Evolutionary conservation across 345 rosid genomes (phyloP).

Genomic region (Limnanthes douglasii): DNA sequence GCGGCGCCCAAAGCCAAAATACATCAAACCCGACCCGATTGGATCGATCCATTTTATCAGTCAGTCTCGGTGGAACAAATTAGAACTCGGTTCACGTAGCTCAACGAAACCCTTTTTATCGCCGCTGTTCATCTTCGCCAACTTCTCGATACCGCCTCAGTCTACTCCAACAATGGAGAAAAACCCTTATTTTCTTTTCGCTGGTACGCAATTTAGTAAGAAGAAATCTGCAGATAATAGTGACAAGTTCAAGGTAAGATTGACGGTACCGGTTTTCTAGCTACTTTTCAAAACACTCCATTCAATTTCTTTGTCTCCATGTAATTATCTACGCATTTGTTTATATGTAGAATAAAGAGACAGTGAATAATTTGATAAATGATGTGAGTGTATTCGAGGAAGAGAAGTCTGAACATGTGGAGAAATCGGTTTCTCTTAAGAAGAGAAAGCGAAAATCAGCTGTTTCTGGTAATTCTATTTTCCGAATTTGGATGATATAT

Average conservation of each 20-base stretch:
- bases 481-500: no score
- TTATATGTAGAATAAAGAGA: slow-evolving; percentile 22
- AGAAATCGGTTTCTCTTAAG: slow-evolving; percentile 14
- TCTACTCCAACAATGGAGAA: slow-evolving; percentile 47
- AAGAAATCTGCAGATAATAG: slow-evolving; percentile 54
- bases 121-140: no score
- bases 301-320: background rate
- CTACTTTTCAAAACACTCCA: background rate
- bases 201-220: slow-evolving; percentile 49
- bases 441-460: slow-evolving; percentile 49
- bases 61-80: no score
- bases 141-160: no score
- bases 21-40: no score
- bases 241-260: slow-evolving; percentile 41
- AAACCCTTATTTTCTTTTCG: slow-evolving; percentile 49
- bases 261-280: background rate
- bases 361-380: slow-evolving; percentile 15
- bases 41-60: no score
- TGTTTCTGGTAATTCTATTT: slow-evolving; percentile 23
- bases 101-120: no score
- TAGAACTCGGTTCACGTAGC: no score
- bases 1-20: no score
- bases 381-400: slow-evolving; percentile 21
- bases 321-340: background rate
- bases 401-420: slow-evolving; percentile 18